Conservation (phyloP, 495 filamentous ascomycete genomes). For the Oleoguttula mirabilis region DNA sequence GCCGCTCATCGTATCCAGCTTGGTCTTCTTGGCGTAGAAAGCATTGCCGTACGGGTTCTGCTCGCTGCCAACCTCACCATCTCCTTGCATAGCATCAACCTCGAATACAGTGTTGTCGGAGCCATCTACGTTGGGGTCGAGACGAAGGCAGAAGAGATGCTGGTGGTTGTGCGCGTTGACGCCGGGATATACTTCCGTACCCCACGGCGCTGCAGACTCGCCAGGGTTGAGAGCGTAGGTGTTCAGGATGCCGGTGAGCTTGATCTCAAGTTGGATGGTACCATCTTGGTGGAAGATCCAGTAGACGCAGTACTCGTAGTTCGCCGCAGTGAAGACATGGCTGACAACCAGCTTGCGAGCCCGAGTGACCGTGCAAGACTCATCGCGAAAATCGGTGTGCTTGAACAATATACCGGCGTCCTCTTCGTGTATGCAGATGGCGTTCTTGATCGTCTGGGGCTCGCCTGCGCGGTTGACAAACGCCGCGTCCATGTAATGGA, state of each 20-base stretch:
- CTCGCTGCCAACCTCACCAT: constrained; percentile 58
- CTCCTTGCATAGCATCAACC: constrained; percentile 54
- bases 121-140: constrained; percentile 85
- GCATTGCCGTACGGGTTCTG: constrained; percentile 90
- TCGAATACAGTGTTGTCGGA: constrained; percentile 76
- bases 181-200: constrained; percentile 84
- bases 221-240: constrained; percentile 76
- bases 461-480: constrained; percentile 75
- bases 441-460: constrained; percentile 75
- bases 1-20: constrained; percentile 60
- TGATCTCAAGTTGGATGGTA: constrained; percentile 88
- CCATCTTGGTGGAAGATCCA: constrained; percentile 94
- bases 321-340: constrained; percentile 91
- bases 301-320: constrained; percentile 93
- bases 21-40: constrained; percentile 85
- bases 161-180: constrained; percentile 84
- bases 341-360: constrained; percentile 80
- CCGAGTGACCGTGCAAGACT: constrained; percentile 73
- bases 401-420: constrained; percentile 91
- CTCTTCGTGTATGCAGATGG: constrained; percentile 95
- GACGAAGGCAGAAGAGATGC: constrained; percentile 84
- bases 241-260: constrained; percentile 89
- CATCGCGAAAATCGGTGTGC: constrained; percentile 89
- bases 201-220: constrained; percentile 81
- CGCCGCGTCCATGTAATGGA: constrained; percentile 79